Percentiles rank a stretch among this genome's conserved stretches.
Conservation (phyloP, 176 grass and related monocot species). For the maize (Zea mays) region DNA sequence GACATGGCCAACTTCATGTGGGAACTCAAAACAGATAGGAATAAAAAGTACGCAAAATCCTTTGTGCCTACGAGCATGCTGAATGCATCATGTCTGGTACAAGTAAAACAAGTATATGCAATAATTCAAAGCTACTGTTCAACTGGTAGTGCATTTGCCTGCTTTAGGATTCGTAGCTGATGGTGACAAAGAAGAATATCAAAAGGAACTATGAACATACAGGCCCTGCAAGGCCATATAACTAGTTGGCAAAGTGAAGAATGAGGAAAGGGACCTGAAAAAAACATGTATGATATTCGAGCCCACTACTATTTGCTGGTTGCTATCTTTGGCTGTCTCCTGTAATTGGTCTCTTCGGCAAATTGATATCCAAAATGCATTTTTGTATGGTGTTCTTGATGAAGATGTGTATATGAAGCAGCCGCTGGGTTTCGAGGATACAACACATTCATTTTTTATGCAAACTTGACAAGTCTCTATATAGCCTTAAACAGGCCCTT, state of each 20-base stretch:
- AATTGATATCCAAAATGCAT: no score
- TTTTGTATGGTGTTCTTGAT: no score
- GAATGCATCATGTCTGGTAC: background rate
- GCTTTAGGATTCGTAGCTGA: slow-evolving; percentile 9
- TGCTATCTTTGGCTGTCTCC: no score
- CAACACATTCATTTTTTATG: no score
- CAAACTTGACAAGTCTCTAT: no score
- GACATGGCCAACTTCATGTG: background rate
- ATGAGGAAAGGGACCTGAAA: background rate
- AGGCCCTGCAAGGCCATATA: background rate
- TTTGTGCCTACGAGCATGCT: background rate
- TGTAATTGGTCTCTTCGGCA: no score
- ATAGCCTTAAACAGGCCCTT: no score
- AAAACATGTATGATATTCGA: background rate
- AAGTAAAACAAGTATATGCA: background rate
- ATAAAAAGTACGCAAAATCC: background rate
- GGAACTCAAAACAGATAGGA: background rate
- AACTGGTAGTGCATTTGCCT: background rate
- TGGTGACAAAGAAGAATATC: background rate
- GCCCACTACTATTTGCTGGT: no score
- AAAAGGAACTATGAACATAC: background rate
- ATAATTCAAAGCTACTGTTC: background rate
- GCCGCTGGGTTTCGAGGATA: no score
- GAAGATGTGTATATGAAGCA: no score
- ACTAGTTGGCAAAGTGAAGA: background rate